Evolutionary conservation across 2,329 filamentous ascomycete genomes (phyloP).

Genomic region (Trichoderma sp.): DNA sequence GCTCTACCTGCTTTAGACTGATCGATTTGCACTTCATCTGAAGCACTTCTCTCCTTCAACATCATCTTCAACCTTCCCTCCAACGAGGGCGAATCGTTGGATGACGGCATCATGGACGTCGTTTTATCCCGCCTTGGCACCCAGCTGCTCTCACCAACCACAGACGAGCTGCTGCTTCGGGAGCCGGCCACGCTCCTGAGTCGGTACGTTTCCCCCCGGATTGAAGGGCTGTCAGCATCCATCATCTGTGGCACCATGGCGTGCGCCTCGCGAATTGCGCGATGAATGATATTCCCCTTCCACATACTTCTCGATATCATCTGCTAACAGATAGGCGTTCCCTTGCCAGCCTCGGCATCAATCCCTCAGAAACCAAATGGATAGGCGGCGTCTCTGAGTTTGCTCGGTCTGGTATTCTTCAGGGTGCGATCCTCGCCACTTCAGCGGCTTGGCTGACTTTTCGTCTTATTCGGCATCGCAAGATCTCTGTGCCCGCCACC

Average conservation of each 20-base stretch:
- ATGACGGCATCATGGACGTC: slow-evolving; percentile 36
- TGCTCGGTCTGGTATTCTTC: slow-evolving; percentile 47
- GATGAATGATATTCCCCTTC: neutral
- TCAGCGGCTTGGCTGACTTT: slow-evolving; percentile 44
- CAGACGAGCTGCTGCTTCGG: slow-evolving; percentile 30
- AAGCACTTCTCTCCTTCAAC: neutral
- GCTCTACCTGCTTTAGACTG: neutral
- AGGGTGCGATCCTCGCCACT: slow-evolving; percentile 42
- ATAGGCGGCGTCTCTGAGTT: slow-evolving; percentile 43
- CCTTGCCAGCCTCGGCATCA: slow-evolving; percentile 28
- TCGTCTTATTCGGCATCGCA: slow-evolving; percentile 41
- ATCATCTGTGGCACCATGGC: neutral
- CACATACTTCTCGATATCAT: neutral
- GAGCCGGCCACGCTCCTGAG: slow-evolving; percentile 26
- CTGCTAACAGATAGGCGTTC: slow-evolving; percentile 5
- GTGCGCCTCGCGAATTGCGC: neutral
- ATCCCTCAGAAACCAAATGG: slow-evolving; percentile 38
- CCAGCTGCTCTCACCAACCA: slow-evolving; percentile 38
- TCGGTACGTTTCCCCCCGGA: slow-evolving; percentile 31
- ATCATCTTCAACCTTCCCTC: neutral
- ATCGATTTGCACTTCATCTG: neutral
- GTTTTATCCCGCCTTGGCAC: slow-evolving; percentile 39
- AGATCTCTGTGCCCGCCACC: slow-evolving; percentile 31
- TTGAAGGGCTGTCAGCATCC: neutral
- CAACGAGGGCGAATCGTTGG: slow-evolving; percentile 16